Conservation (phyloP, 2,329 filamentous ascomycete species). For the Fusarium virguliforme region DNA sequence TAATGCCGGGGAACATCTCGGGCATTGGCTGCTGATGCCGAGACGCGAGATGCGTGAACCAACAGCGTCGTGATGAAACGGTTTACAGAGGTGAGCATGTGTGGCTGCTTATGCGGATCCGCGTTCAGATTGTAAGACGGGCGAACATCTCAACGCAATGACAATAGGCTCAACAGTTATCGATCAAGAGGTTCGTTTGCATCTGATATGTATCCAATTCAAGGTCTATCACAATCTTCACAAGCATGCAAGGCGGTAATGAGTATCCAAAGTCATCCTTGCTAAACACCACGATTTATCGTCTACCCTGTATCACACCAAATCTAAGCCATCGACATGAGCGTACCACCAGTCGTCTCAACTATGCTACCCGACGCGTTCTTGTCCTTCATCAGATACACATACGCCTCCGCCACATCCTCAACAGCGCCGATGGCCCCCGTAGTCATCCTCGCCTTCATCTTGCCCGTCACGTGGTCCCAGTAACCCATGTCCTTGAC, state of each 20-base stretch:
- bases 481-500: conserved; percentile 40
- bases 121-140: background rate
- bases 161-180: background rate
- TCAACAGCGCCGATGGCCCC: conserved; percentile 36
- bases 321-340: conserved; percentile 37
- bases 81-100: background rate
- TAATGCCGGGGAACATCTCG: background rate
- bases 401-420: conserved; percentile 44
- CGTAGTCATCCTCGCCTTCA: conserved; percentile 38
- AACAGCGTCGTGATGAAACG: background rate
- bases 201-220: background rate
- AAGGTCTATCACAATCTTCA: no score
- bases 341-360: conserved; percentile 43
- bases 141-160: background rate
- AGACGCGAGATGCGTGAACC: conserved; percentile 22
- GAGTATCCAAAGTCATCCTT: background rate
- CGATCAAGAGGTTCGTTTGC: background rate
- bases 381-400: conserved; percentile 48
- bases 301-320: background rate
- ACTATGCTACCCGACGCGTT: conserved; percentile 42
- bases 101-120: background rate
- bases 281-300: background rate
- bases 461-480: conserved; percentile 31
- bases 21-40: conserved; percentile 19
- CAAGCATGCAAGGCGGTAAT: no score